Conservation (phyloP, 2,329 filamentous ascomycete genomes). For the Dactylellina cionopaga region DNA sequence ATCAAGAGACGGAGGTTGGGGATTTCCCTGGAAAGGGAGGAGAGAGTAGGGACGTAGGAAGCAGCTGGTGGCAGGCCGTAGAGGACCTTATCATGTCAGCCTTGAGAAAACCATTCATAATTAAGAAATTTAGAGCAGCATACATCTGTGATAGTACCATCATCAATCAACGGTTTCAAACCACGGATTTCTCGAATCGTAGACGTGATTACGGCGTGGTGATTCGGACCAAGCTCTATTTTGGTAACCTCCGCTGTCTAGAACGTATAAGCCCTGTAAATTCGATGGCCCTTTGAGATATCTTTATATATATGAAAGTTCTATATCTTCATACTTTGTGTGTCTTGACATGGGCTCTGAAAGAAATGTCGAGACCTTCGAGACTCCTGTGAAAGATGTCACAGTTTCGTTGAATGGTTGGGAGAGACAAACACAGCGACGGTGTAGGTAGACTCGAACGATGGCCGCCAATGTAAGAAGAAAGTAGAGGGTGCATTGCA, state of each 20-base stretch:
- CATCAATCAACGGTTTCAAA: constrained; percentile 69
- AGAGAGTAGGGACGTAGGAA: constrained; percentile 70
- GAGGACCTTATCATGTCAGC: constrained; percentile 66
- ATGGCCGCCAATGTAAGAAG: constrained; percentile 69
- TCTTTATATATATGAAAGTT: background rate
- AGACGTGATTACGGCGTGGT: constrained; percentile 74
- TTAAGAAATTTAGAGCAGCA: too few relatives aligned
- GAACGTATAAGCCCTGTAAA: constrained; percentile 44
- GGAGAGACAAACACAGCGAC: constrained; percentile 74
- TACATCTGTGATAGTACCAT: constrained; percentile 70
- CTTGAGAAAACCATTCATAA: too few relatives aligned
- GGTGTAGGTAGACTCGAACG: constrained; percentile 73
- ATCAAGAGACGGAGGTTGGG: constrained; percentile 74
- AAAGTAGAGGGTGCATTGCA: constrained; percentile 56
- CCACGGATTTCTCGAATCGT: constrained; percentile 79
- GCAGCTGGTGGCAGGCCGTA: constrained; percentile 77
- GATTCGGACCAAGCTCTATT: constrained; percentile 73
- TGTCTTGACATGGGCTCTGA: constrained; percentile 82
- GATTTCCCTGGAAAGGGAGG: constrained; percentile 67
- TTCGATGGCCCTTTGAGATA: constrained; percentile 53
- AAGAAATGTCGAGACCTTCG: constrained; percentile 70
- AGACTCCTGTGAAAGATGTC: constrained; percentile 74
- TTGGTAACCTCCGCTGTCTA: constrained; percentile 74
- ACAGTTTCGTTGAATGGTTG: constrained; percentile 75
- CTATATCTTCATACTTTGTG: constrained; percentile 71